phyloP scores from a whole-genome alignment of 768 basidiomycete species.

The Serendipita vermifera region DNA sequence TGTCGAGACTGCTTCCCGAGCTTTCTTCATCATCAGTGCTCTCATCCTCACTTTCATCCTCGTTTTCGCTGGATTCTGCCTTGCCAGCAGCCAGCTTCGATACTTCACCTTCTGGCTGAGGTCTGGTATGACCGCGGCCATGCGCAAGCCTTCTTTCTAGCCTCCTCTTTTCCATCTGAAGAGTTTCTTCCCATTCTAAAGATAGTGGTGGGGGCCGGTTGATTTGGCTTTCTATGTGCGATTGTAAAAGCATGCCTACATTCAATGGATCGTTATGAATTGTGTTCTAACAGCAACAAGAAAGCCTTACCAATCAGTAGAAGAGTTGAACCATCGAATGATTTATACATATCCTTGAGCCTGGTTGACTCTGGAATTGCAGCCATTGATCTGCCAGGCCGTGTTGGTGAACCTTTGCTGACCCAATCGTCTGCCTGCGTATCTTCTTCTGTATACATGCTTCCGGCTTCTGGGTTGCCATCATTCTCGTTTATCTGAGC shows the following conservation, averaged over 20 bases:
- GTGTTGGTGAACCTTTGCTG: slow-evolving; percentile 72
- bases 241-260: background rate
- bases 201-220: background rate
- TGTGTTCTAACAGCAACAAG: too few relatives aligned
- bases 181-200: slow-evolving; percentile 12
- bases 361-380: too few relatives aligned
- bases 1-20: too few relatives aligned
- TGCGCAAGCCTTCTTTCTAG: slow-evolving; percentile 10
- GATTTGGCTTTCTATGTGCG: background rate
- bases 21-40: slow-evolving; percentile 38
- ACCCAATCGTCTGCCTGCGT: slow-evolving; percentile 32
- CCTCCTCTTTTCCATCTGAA: slow-evolving; percentile 3
- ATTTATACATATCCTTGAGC: background rate
- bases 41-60: slow-evolving; percentile 20
- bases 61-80: slow-evolving; percentile 16
- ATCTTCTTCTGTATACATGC: slow-evolving; percentile 6
- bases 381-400: too few relatives aligned
- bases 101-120: background rate
- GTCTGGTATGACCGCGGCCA: slow-evolving; percentile 7
- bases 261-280: too few relatives aligned
- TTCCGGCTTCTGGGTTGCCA: slow-evolving; percentile 1
- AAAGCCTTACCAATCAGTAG: slow-evolving; percentile 1
- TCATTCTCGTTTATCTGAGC: slow-evolving; percentile 11
- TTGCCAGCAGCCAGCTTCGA: background rate
- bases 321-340: slow-evolving; percentile 5